Evolutionary conservation across 139 green algal species (phyloP).

Genomic region (Tetraselmis striata): DNA sequence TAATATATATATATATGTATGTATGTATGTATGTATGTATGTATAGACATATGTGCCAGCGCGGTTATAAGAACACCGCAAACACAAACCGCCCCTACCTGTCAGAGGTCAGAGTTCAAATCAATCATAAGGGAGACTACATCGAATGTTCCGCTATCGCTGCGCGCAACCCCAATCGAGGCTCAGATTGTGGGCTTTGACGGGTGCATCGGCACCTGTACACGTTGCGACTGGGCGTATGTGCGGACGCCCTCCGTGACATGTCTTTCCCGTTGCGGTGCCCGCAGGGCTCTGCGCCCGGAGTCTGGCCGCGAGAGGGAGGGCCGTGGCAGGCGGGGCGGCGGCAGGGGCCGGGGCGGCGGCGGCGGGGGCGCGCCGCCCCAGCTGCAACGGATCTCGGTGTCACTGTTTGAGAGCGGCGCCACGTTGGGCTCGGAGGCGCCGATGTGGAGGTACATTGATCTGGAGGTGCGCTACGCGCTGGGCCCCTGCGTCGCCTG

Average conservation of each 20-base stretch:
- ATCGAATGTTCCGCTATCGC: too few species aligned
- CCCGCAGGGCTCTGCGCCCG: too few species aligned
- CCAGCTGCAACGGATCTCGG: neutral
- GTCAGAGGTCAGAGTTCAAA: neutral
- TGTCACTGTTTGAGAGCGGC: slow-evolving; percentile 21
- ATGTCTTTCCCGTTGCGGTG: too few species aligned
- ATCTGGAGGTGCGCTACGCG: slow-evolving; percentile 11
- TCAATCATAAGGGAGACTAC: too few species aligned
- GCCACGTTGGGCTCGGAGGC: slow-evolving; percentile 29
- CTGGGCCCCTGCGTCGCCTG: neutral
- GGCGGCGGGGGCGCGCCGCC: slow-evolving; percentile 3
- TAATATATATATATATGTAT: neutral
- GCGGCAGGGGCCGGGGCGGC: neutral
- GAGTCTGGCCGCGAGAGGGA: neutral
- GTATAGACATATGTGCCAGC: neutral
- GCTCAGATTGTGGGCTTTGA: too few species aligned
- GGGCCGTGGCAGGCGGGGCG: neutral
- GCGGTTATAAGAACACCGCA: neutral
- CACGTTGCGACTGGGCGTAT: too few species aligned
- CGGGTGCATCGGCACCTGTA: too few species aligned
- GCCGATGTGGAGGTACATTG: slow-evolving; percentile 40
- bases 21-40: neutral
- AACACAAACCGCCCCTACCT: neutral
- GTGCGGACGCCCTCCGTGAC: too few species aligned
- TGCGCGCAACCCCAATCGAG: too few species aligned